Evolutionary conservation across 768 basidiomycete genomes (phyloP), one percentile per base, ranked within the genome.

Genomic region (Tulasnella sp.): DNA sequence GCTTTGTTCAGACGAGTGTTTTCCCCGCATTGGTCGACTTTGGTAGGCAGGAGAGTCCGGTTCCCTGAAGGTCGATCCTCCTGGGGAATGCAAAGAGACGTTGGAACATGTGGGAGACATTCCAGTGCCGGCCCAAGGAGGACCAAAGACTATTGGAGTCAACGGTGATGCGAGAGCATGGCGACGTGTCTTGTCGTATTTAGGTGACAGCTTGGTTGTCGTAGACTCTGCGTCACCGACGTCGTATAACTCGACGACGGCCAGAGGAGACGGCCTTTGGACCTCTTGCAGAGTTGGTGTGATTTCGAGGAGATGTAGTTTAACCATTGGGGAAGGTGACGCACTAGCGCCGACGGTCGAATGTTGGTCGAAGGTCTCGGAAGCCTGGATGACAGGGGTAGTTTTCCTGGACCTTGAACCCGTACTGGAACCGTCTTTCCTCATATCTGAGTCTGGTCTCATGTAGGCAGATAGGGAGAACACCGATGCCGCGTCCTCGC

Each of bases 381-480:
- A 17, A 45, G 5, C 15, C 19, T 31, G 21, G 25, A n/a, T 43
- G 21, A 32, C 7, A 8, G 39, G 12, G 11, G 39, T 25, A 15
- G 36, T n/a, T n/a, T n/a, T n/a, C n/a, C n/a, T n/a, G n/a, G n/a
- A n/a, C n/a, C 12, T 12, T 39, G 12, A 12, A 39, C 37, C 19
- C 37, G 12, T 39, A 39, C 37, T 12, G 37, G 19, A 39, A 19
- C 12, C 37, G 37, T 19, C 37, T 39, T 19, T 39, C 19, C 37
- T 12, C 19, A 12, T 12, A 25, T 25, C 46, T 29, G 40, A 32
- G n/a, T 27, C 41, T n/a, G 2, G 54, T 3, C 19, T 17, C 15
- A 46, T 27, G 54, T 56, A 56, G n/a, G 54, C 54, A 15, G 54
- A 56, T 4, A 56, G 25, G 21, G 54, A 56, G 42, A 56, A 56